A percentile compares a stretch with the other conserved stretches of the same genome.
phyloP scores from a whole-genome alignment of 495 filamentous ascomycete genomes.

The Hypoxylon cercidicola region DNA sequence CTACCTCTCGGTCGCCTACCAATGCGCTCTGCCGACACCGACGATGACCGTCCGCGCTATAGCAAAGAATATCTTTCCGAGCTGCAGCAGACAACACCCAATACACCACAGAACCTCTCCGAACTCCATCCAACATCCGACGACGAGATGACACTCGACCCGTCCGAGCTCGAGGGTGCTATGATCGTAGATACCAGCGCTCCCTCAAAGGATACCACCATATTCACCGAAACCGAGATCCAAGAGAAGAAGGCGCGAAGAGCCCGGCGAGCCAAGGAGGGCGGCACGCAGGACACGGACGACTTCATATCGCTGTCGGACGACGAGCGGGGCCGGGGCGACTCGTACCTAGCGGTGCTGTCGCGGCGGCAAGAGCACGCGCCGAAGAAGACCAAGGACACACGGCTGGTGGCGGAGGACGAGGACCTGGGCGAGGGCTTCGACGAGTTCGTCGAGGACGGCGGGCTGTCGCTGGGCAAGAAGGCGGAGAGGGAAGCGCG shows the following conservation, averaged over 20 bases:
- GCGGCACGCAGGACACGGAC: conserved; percentile 49
- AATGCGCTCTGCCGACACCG: conserved; percentile 66
- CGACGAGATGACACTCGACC: conserved; percentile 63
- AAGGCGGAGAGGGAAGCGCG: conserved; percentile 82
- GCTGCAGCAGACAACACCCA: conserved; percentile 82
- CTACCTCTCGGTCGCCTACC: conserved; percentile 61
- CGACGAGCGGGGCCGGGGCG: conserved; percentile 56
- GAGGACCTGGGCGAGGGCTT: conserved; percentile 96
- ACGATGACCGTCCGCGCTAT: conserved; percentile 81
- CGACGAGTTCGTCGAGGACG: conserved; percentile 91
- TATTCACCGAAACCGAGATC: conserved; percentile 90
- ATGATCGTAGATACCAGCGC: conserved; percentile 67
- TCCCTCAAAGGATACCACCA: conserved; percentile 49
- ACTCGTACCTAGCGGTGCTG: conserved; percentile 55
- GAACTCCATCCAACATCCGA: conserved; percentile 47
- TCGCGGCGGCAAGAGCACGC: conserved; percentile 54
- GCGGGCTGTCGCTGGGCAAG: conserved; percentile 77
- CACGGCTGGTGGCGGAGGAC: conserved; percentile 83
- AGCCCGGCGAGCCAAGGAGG: conserved; percentile 73
- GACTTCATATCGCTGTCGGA: conserved; percentile 84
- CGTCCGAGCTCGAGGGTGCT: conserved; percentile 65
- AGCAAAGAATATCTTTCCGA: conserved; percentile 87
- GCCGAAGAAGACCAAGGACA: conserved; percentile 55
- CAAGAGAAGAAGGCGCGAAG: conserved; percentile 90
- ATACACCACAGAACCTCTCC: conserved; percentile 70